phyloP scores from a whole-genome alignment of 495 filamentous ascomycete genomes.

The Penicillium ochrochloron region DNA sequence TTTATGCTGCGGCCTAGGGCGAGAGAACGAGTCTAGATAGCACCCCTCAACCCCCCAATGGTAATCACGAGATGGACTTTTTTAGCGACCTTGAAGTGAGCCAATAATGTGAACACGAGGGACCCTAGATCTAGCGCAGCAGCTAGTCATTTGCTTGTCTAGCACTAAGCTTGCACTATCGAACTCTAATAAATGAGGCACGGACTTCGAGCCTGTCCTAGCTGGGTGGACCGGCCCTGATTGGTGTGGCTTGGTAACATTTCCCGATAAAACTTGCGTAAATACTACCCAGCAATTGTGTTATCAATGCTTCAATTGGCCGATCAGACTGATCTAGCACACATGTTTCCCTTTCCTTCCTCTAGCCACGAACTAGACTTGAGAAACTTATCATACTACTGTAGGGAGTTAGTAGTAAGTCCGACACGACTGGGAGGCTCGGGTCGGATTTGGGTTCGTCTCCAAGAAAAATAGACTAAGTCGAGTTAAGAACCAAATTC shows the following conservation, averaged over 20 bases:
- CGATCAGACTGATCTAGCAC: not conserved
- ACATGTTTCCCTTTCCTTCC: not conserved
- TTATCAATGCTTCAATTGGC: not conserved
- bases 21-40: not conserved
- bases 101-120: conserved; percentile 5
- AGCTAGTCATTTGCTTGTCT: conserved; percentile 5
- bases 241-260: not conserved
- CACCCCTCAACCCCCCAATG: not conserved
- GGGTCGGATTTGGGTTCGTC: not conserved
- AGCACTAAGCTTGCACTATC: conserved; percentile 8
- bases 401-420: not conserved
- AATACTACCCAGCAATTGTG: not conserved
- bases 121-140: not conserved
- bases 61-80: not conserved
- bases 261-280: not conserved
- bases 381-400: not conserved
- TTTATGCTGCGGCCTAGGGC: not conserved
- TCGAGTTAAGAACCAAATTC: not conserved
- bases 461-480: not conserved
- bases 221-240: not conserved
- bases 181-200: conserved; percentile 7
- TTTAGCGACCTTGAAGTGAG: not conserved
- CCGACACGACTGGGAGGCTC: not conserved
- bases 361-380: not conserved
- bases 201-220: not conserved